Percentiles rank a stretch among this genome's conserved stretches.
phyloP scores from a whole-genome alignment of 257 asterid genomes.

The Ehretia macrophylla region DNA sequence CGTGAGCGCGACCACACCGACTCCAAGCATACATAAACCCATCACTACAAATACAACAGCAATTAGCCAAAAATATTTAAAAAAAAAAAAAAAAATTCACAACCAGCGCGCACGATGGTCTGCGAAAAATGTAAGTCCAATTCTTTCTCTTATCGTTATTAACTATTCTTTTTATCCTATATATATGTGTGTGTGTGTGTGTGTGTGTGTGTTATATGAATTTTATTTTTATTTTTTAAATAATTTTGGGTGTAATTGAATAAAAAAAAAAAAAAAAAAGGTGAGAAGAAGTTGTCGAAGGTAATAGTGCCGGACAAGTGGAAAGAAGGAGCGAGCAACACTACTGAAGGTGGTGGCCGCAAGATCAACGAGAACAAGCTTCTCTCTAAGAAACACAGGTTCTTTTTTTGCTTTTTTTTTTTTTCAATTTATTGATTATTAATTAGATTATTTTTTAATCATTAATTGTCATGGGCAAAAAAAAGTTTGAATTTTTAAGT shows the following conservation, averaged over 20 bases:
- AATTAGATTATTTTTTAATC: too few relatives aligned
- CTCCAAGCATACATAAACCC: too few relatives aligned
- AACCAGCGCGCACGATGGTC: conserved; percentile 40
- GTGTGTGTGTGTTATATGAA: too few relatives aligned
- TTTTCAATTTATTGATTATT: too few relatives aligned
- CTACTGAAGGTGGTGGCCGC: conserved; percentile 95
- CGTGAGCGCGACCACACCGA: too few relatives aligned
- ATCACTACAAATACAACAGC: too few relatives aligned
- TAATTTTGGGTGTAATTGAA: too few relatives aligned
- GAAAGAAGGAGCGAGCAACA: conserved; percentile 90
- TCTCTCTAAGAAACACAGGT: conserved; percentile 89
- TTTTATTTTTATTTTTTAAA: neutral
- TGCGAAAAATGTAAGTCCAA: conserved; percentile 73
- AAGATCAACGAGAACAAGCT: conserved; percentile 98
- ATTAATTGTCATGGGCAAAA: too few relatives aligned
- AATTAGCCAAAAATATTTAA: too few relatives aligned
- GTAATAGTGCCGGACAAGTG: conserved; percentile 98
- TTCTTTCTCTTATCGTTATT: neutral
- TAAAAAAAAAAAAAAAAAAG: conserved; percentile 26
- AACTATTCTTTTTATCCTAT: neutral
- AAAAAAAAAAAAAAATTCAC: neutral
- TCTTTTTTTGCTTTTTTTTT: neutral
- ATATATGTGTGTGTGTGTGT: neutral
- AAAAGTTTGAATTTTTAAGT: too few relatives aligned
- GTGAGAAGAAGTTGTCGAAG: conserved; percentile 92